Base-by-base conservation (phyloP, 768 basidiomycete species). In the Agrocybe praecox region DNA sequence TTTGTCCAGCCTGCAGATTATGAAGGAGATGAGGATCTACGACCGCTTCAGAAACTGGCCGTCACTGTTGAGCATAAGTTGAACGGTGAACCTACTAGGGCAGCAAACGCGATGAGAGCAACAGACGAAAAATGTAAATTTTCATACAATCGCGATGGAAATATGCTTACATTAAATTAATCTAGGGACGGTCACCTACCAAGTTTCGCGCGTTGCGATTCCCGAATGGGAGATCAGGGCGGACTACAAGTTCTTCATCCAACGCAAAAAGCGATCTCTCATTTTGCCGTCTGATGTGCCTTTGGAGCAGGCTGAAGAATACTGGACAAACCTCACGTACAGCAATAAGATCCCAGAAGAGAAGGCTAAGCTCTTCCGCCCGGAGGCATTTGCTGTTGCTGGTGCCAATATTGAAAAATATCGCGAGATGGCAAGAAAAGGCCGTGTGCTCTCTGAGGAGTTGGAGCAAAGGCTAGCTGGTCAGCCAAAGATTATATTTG, bases 1-100 rank as follows among this genome's bases (percentile, higher is more conserved):
- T 93, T 84, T 78, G 81, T 92, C 11, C 81, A 90, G 67, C 90
- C 88, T 17, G 70, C 69, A 2, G 75, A 80, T 15, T 82, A 79
- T 79, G 66, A 71, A n/a, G 70, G 69, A 9, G 58, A 60, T 0
- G 69, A 75, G 52, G 75, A 72, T 8, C 61, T 66, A 12, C 62
- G 65, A 36, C 85, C 86, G 1, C 79, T 91, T 24, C 75, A 78
- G 22, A 84, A 89, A 68, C 69, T 94, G 21, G 74, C 77, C 21
- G 75, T 92, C n/a, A 70, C 62, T 2, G 68, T 79, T 24, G 44
- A 58, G 14, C 69, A 69, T 48, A 59, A 58, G 14, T 49, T 69
- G 36, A 67, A 64, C 42, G 55, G 60, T 6, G 34, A 46, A 24
- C 58, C 59, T 22, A 63, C 62, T 14, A 58, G 58, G 18, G 58